Conservation (phyloP, 2,329 filamentous ascomycete species). For the Ascocoryne sarcoides region DNA sequence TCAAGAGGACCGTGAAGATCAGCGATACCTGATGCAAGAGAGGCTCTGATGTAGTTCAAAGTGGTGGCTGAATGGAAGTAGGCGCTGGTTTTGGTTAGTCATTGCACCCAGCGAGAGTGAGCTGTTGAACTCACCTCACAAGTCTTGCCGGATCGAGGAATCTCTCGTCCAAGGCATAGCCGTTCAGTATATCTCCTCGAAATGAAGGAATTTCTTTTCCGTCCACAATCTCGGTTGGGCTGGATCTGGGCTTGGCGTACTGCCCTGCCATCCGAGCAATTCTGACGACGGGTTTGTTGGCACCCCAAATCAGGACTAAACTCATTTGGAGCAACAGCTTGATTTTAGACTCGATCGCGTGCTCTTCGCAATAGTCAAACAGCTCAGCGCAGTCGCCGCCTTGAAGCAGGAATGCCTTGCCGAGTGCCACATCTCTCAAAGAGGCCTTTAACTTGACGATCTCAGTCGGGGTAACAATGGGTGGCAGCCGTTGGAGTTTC, state of each 20-base stretch:
- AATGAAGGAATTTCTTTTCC: conserved; percentile 81
- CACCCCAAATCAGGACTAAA: conserved; percentile 85
- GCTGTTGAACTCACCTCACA: conserved; percentile 45
- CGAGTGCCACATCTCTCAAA: conserved; percentile 77
- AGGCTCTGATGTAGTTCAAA: conserved; percentile 81
- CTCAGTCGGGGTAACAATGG: conserved; percentile 70
- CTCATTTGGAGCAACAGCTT: conserved; percentile 97
- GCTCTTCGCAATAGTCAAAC: conserved; percentile 89
- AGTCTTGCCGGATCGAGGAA: conserved; percentile 75
- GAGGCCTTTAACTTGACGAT: conserved; percentile 72
- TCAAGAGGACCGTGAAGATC: conserved; percentile 90
- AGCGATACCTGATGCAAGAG: conserved; percentile 79
- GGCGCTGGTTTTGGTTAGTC: conserved; percentile 44
- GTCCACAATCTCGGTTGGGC: conserved; percentile 72
- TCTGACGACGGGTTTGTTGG: conserved; percentile 72
- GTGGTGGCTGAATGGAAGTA: conserved; percentile 96
- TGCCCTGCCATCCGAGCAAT: conserved; percentile 96
- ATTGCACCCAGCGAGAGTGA: not conserved
- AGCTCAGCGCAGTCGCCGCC: conserved; percentile 96
- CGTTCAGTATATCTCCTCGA: conserved; percentile 92
- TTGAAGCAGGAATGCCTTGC: conserved; percentile 88
- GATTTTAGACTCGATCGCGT: conserved; percentile 89
- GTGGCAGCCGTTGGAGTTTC: conserved; percentile 62
- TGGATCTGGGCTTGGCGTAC: conserved; percentile 92
- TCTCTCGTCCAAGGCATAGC: conserved; percentile 67